Base-by-base conservation (phyloP, 2,329 filamentous ascomycete genomes). In the Lecanosticta acicola region DNA sequence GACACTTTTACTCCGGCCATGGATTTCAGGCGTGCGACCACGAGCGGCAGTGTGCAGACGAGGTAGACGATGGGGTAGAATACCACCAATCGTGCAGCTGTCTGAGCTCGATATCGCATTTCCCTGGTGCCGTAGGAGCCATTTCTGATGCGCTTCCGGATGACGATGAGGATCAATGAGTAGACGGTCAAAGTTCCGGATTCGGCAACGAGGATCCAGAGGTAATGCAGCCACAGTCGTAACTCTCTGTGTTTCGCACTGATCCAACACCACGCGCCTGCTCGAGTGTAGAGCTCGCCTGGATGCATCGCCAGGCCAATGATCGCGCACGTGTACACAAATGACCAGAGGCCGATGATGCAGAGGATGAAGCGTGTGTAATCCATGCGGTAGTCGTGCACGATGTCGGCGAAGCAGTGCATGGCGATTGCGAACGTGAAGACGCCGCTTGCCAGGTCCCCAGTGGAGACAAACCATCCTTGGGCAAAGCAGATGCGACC, bases 31-130 rank as follows among this genome's bases (percentile, higher is more conserved):
- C 82, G 78, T 4, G 80, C 79, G 0, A 77, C 70, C 2, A 82
- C 81, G 0, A 85, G 70, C 0, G 83, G 82, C 0, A 80, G 70
- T 0, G 82, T 85, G 62, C 81, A 85, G 24, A 83, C 59, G 2
- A 83, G 73, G 60, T 85, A 85, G 50, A 85, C 80, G 54, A 83
- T 59, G 0, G 82, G 83, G 49, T 86, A 85, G 8, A 81, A 71
- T 24, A 85, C 65, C 71, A 77, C 76, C 53, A 84, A 80, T 9
- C 77, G 68, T 3, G 71, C 64, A 13, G 72, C 71, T 9, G 56
- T 59, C 14, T 59, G 55, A 19, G 67, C 68, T 20, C 65, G 63
- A 21, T 61, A 54, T 19, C 63, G 64, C 39, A 65, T 60, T 5
- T 51, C 54, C 2, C 55, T 43, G 4, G 57, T 65, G 43, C 66